phyloP scores from a whole-genome alignment of 148 eudicot species.

The Chenopodium suecicum region DNA sequence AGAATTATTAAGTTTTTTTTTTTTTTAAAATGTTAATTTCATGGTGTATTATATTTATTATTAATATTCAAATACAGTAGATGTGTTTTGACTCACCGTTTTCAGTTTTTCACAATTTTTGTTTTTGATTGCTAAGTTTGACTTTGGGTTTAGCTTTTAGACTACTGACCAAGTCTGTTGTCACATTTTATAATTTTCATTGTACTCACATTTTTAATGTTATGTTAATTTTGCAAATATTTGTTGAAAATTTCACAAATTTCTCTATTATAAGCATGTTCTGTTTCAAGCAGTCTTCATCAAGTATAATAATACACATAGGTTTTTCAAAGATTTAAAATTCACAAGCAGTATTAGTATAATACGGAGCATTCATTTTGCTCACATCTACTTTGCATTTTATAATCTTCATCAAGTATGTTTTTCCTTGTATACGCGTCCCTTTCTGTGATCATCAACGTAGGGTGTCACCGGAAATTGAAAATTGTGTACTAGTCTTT shows the following conservation, averaged over 20 bases:
- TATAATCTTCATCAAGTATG: too few species aligned
- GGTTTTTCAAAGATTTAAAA: too few species aligned
- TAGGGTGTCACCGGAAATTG: too few species aligned
- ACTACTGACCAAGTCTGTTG: not conserved
- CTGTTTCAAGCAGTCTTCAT: not conserved
- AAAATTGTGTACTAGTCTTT: too few species aligned
- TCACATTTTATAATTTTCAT: not conserved
- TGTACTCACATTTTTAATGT: not conserved
- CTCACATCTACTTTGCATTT: too few species aligned
- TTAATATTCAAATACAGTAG: not conserved
- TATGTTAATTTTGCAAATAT: not conserved
- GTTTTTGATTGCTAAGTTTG: not conserved
- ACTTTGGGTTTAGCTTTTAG: not conserved
- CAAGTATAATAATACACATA: too few species aligned
- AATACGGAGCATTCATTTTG: too few species aligned
- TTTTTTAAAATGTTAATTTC: not conserved
- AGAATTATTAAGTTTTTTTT: too few species aligned
- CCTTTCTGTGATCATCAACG: not conserved
- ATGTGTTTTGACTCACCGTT: too few species aligned
- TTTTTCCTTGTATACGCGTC: not conserved
- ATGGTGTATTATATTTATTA: too few species aligned
- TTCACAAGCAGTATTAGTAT: too few species aligned
- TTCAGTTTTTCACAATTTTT: not conserved
- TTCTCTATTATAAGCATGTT: too few species aligned
- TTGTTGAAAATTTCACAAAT: not conserved